Percentiles rank a stretch among this genome's conserved stretches.
phyloP scores from a whole-genome alignment of 2,329 filamentous ascomycete genomes.

The Orbilia quercus region DNA sequence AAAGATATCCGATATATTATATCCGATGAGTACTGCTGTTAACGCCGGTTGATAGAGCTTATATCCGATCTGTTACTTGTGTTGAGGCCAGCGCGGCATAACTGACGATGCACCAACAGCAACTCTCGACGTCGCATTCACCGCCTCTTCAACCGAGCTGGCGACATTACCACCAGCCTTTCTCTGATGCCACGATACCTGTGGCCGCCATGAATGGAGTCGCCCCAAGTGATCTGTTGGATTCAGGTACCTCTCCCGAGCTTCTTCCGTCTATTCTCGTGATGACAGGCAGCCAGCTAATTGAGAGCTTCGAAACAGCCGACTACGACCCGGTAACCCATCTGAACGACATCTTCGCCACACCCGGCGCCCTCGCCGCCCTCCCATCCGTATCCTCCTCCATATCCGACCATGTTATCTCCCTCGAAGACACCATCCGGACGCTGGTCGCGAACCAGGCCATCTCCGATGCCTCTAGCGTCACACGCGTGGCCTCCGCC shows the following conservation, averaged over 20 bases:
- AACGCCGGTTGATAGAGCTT: no score
- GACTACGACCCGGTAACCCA: conserved; percentile 94
- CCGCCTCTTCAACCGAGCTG: conserved; percentile 12
- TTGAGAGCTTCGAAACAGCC: conserved; percentile 64
- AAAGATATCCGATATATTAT: no score
- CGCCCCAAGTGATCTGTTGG: conserved; percentile 55
- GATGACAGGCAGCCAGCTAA: background rate
- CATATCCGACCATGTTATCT: conserved; percentile 81
- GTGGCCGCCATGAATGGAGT: conserved; percentile 57
- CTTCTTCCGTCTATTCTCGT: background rate
- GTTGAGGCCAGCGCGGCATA: background rate
- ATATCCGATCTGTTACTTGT: no score
- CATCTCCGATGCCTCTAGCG: conserved; percentile 84
- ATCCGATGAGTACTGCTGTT: no score
- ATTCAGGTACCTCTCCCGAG: conserved; percentile 42
- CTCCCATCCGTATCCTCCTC: conserved; percentile 78
- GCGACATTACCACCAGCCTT: conserved; percentile 27
- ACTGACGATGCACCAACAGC: conserved; percentile 14
- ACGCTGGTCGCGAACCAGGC: conserved; percentile 79
- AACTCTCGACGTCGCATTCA: no score
- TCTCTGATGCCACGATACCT: conserved; percentile 56
- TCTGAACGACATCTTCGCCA: conserved; percentile 91
- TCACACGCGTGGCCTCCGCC: conserved; percentile 89
- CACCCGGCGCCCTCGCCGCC: conserved; percentile 83
- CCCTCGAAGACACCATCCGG: conserved; percentile 81